Conservation (phyloP, 306 rosid species). For the Pyrus communis region DNA sequence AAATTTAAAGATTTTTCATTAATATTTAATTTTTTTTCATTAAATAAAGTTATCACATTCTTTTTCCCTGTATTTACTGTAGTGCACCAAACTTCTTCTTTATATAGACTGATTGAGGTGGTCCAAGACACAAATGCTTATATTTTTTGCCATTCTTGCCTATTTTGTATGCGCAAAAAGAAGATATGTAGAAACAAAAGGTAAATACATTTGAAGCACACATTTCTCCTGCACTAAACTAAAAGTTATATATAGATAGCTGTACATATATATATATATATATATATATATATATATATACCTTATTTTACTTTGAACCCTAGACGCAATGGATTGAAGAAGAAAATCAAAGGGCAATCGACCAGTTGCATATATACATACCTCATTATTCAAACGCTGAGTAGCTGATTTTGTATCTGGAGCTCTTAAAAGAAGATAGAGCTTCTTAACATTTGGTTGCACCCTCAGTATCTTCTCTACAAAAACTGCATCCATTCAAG, state of each 20-base stretch:
- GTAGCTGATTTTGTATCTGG: conserved; percentile 41
- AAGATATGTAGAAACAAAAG: neutral
- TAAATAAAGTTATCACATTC: no score
- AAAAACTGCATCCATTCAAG: conserved; percentile 37
- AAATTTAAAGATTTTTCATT: no score
- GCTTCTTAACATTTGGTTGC: conserved; percentile 72
- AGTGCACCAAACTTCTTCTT: no score
- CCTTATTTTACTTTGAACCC: no score
- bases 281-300: no score
- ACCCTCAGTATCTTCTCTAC: conserved; percentile 72
- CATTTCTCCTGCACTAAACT: no score
- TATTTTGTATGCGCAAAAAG: neutral
- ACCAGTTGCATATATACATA: neutral
- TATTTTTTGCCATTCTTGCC: neutral
- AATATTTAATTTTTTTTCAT: no score
- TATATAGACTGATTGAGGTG: no score
- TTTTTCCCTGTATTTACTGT: no score
- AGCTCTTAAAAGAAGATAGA: conserved; percentile 70
- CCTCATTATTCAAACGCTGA: conserved; percentile 56
- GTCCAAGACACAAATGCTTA: neutral
- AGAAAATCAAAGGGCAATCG: neutral
- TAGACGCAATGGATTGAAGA: neutral
- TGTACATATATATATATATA: no score
- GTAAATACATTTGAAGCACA: neutral
- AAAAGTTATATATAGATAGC: no score